Evolutionary conservation across 345 rosid genomes (phyloP), one percentile per base, ranked within the genome.

Genomic region (Euphorbia peplus): DNA sequence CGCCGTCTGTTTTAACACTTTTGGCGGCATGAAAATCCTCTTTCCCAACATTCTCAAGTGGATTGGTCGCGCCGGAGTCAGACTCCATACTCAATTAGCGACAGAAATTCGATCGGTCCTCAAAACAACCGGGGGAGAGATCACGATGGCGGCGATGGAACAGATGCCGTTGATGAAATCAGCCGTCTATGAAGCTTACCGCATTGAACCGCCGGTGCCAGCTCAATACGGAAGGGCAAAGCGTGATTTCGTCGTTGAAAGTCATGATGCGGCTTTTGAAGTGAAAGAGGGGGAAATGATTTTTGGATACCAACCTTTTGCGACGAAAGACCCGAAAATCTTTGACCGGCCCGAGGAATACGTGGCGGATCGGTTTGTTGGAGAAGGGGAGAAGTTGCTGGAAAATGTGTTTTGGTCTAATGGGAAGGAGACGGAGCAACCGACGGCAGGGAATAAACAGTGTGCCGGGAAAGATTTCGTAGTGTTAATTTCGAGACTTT

Each of bases 391-490:
- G 85, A 78, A 52, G 80, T 21, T 88, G 74, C 67, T 91, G 59
- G 37, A 66, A 76, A 76, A 95, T 72, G 88, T 95, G 73, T 53
- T 95, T n/a, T 95, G 99, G 99, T 95, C 99, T 0, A 95, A 95
- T 8, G 99, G 99, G 4, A 90, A 89, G 0, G 89, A 95, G 84
- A 87, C 86, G 0, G 86, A 84, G 82, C 65, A 29, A 18, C 90
- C 97, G 0, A 84, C 91, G 1, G 59, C 83, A 52, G 80, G 16
- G 24, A 87, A 91, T 72, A 95, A 95, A 47, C 99, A 95, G 57
- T 95, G 96, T 19, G 97, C 85, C 0, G 99, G 97, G 21, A 95
- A 91, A 71, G 91, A 91, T 68, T 89, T 95, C 30, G 97, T 95
- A 16, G 88, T 89, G 10, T 68, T 95, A 67, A 82, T 83, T 37